Conservation (phyloP, 2,329 filamentous ascomycete species). For the Talaromyces verruculosus region DNA sequence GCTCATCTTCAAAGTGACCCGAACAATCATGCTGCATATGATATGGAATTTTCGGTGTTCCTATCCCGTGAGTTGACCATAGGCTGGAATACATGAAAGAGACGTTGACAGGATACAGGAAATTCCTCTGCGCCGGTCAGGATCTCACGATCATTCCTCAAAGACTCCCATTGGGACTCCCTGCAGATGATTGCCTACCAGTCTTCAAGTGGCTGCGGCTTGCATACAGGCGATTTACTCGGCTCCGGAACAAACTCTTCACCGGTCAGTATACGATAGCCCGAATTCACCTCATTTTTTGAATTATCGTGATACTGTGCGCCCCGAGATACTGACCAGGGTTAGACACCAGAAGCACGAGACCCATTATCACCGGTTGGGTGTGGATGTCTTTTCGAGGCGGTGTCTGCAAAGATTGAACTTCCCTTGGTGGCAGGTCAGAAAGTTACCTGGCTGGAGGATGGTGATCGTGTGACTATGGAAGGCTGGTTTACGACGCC, state of each 20-base stretch:
- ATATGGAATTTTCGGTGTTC: constrained; percentile 12
- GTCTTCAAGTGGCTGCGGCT: constrained; percentile 11
- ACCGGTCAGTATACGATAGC: background rate
- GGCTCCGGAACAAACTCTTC: constrained; percentile 16
- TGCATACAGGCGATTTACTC: constrained; percentile 13
- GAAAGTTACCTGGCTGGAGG: constrained; percentile 5
- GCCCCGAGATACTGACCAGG: background rate
- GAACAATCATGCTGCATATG: constrained; percentile 10
- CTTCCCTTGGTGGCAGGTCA: background rate
- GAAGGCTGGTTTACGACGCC: constrained; percentile 16
- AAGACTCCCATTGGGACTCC: constrained; percentile 15
- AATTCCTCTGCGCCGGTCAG: background rate
- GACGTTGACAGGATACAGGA: background rate
- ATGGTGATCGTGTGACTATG: constrained; percentile 8
- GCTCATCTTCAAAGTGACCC: constrained; percentile 5
- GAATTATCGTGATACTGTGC: background rate
- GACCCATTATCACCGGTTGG: background rate
- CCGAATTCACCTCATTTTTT: no score
- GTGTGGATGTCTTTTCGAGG: constrained; percentile 14
- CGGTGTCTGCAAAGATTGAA: background rate
- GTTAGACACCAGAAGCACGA: constrained; percentile 1
- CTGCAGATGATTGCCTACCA: constrained; percentile 18
- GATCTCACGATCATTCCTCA: background rate
- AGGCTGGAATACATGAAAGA: background rate
- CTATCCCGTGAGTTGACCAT: background rate